These are phyloP conservation scores for Jackrogersella multiformis DNA, from an alignment of 495 filamentous ascomycete genomes.

Conservation along the genomic window DNA sequence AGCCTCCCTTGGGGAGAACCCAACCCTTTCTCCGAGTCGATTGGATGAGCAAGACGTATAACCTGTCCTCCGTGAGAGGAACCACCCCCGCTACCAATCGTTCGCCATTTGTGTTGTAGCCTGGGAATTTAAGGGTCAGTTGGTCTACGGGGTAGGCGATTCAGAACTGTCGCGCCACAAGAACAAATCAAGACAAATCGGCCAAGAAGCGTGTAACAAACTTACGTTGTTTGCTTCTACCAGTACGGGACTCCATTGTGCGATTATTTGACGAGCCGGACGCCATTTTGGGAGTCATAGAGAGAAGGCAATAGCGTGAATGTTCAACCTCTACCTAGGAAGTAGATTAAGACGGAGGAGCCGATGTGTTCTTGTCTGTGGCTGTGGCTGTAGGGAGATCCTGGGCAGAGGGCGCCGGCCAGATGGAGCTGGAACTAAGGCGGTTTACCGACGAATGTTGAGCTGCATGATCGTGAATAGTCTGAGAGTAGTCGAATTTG, in stretches of 20 bases:
- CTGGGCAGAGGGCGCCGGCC: slow-evolving; percentile 40
- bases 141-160: slow-evolving; percentile 46
- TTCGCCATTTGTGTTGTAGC: slow-evolving; percentile 91
- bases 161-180: slow-evolving; percentile 30
- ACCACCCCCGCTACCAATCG: slow-evolving; percentile 95
- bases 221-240: slow-evolving; percentile 83
- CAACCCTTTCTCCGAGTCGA: slow-evolving; percentile 86
- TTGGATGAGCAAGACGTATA: slow-evolving; percentile 91
- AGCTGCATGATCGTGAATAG: slow-evolving; percentile 47
- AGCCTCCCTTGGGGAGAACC: slow-evolving; percentile 97
- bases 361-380: slow-evolving; percentile 38
- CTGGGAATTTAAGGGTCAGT: slow-evolving; percentile 63
- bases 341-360: slow-evolving; percentile 26
- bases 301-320: slow-evolving; percentile 28
- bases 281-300: slow-evolving; percentile 42
- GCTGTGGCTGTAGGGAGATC: slow-evolving; percentile 35
- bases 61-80: slow-evolving; percentile 68
- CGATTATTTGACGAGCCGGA: slow-evolving; percentile 58
- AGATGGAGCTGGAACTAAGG: slow-evolving; percentile 48
- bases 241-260: slow-evolving; percentile 80
- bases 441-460: slow-evolving; percentile 46
- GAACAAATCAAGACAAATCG: slow-evolving; percentile 36
- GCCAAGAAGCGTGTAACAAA: slow-evolving; percentile 46
- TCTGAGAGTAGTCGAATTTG: slow-evolving; percentile 28
- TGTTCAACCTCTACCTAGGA: slow-evolving; percentile 21